A percentile compares a stretch with the other conserved stretches of the same genome.
phyloP scores from a whole-genome alignment of 176 grass and related monocot genomes.

The Triticum urartu region DNA sequence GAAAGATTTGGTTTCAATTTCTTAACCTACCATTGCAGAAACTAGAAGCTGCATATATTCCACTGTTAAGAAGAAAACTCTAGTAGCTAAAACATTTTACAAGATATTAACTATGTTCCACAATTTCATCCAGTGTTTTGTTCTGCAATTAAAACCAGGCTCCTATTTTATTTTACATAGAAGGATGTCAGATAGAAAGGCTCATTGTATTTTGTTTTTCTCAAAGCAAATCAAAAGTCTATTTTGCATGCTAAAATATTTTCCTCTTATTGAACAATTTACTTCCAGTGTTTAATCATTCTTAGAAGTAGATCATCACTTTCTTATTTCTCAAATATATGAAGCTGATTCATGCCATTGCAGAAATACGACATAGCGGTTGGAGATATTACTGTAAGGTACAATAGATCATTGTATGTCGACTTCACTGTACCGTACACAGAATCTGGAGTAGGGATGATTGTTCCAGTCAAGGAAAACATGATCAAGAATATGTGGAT shows the following conservation, averaged over 20 bases:
- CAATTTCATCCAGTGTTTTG: background rate
- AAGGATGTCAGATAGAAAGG: background rate
- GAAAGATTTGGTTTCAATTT: background rate
- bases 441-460: constrained; percentile 42
- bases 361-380: constrained; percentile 33
- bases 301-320: background rate
- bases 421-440: constrained; percentile 60
- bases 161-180: background rate
- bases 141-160: background rate
- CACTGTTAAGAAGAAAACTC: background rate
- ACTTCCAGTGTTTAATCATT: background rate
- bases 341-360: background rate
- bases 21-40: background rate
- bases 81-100: background rate
- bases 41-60: background rate
- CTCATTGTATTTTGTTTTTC: background rate
- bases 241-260: background rate
- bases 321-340: constrained; percentile 10
- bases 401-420: constrained; percentile 39
- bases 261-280: background rate
- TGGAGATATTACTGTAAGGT: constrained; percentile 46
- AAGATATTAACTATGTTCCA: background rate
- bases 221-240: background rate
- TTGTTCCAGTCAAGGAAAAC: constrained; percentile 36
- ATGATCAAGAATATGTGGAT: constrained; percentile 29